A percentile compares a stretch with the other conserved stretches of the same genome.
These are phyloP conservation scores for Phytophthora multivora DNA, from an alignment of 352 stramenopile genomes.

Conservation along the genomic window DNA sequence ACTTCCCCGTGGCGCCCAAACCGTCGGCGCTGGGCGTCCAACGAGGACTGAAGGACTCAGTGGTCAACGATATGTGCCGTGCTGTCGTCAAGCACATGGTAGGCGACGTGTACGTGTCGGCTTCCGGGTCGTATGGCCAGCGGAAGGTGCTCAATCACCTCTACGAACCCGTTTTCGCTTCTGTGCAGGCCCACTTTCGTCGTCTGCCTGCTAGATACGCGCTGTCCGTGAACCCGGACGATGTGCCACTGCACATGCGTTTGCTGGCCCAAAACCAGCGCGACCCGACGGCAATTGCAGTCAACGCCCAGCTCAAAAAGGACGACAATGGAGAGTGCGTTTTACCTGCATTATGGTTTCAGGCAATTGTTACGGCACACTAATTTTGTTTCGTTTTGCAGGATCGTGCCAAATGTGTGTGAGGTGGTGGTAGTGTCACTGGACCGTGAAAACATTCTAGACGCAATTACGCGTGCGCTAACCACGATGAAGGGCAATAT, in stretches of 20 bases:
- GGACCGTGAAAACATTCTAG: slow-evolving; percentile 79
- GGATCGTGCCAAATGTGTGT: slow-evolving; percentile 76
- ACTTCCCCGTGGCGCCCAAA: slow-evolving; percentile 79
- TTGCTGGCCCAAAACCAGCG: slow-evolving; percentile 82
- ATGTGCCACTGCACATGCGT: slow-evolving; percentile 89
- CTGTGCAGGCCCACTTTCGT: slow-evolving; percentile 83
- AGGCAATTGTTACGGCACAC: not conserved
- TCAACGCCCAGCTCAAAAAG: slow-evolving; percentile 86
- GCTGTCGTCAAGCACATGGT: slow-evolving; percentile 91
- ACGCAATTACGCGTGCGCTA: slow-evolving; percentile 79
- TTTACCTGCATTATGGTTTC: not conserved
- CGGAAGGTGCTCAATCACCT: slow-evolving; percentile 87
- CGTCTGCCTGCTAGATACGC: slow-evolving; percentile 83
- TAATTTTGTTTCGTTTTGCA: slow-evolving; percentile 29
- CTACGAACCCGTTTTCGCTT: slow-evolving; percentile 86
- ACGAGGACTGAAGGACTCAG: slow-evolving; percentile 82
- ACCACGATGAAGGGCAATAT: slow-evolving; percentile 89
- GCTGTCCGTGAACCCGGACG: slow-evolving; percentile 84
- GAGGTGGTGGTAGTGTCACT: slow-evolving; percentile 84
- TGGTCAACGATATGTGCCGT: slow-evolving; percentile 89
- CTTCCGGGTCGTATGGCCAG: slow-evolving; percentile 61
- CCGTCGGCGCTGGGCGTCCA: slow-evolving; percentile 81
- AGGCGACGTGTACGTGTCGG: slow-evolving; percentile 83
- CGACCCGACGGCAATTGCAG: slow-evolving; percentile 78
- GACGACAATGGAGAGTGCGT: slow-evolving; percentile 87